phyloP scores from a whole-genome alignment of 176 grass and related monocot genomes.

The maize (Zea mays) region DNA sequence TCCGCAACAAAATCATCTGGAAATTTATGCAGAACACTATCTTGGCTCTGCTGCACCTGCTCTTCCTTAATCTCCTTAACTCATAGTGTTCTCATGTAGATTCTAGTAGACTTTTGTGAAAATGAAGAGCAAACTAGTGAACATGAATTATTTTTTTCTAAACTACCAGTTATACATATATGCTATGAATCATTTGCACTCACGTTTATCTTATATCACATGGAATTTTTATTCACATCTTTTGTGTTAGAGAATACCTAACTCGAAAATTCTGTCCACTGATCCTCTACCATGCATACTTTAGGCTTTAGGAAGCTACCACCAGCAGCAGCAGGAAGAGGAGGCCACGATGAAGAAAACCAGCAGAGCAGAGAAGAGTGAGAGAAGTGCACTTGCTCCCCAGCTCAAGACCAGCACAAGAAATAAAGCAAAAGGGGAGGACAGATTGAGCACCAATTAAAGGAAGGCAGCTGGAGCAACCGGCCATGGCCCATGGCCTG shows the following conservation, averaged over 20 bases:
- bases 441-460: conserved; percentile 46
- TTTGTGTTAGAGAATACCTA: too few relatives aligned
- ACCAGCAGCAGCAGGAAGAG: background rate
- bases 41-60: conserved; percentile 39
- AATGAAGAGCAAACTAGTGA: too few relatives aligned
- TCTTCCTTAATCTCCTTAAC: conserved; percentile 25
- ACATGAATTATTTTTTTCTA: too few relatives aligned
- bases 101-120: too few relatives aligned
- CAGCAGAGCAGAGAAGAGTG: background rate
- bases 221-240: too few relatives aligned
- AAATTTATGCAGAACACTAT: background rate
- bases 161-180: too few relatives aligned
- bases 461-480: conserved; percentile 19
- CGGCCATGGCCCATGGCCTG: background rate
- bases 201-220: too few relatives aligned
- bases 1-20: background rate
- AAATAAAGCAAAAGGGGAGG: conserved; percentile 45
- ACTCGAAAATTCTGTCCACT: background rate
- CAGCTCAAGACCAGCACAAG: conserved; percentile 44
- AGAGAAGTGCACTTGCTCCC: conserved; percentile 31
- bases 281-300: background rate
- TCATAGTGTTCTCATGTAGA: background rate
- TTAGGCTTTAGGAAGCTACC: background rate
- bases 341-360: too few relatives aligned
- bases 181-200: too few relatives aligned